These are phyloP conservation scores for Periconia sp. DNA, from an alignment of 2,329 filamentous ascomycete genomes.

Conservation along the genomic window DNA sequence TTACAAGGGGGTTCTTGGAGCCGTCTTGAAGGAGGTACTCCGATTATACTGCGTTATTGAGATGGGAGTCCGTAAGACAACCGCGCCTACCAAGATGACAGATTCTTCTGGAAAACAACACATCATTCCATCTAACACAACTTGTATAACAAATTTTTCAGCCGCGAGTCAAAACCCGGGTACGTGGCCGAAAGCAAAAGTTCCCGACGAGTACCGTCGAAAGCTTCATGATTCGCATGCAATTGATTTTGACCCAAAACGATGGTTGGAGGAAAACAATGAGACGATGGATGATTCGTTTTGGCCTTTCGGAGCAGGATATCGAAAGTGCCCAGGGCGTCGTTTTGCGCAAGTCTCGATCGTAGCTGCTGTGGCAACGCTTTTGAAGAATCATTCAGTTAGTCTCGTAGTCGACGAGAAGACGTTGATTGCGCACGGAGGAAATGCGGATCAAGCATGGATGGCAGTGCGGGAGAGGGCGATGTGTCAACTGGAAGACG, in stretches of 20 bases:
- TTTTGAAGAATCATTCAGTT: constrained; percentile 8
- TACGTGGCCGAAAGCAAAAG: constrained; percentile 1
- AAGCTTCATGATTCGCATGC: constrained; percentile 3
- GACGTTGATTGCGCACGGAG: not conserved
- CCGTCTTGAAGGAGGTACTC: constrained; percentile 13
- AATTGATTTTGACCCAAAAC: constrained; percentile 8
- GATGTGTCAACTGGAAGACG: not conserved
- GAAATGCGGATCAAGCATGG: not conserved
- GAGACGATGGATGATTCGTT: not conserved
- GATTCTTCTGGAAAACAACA: constrained; percentile 1
- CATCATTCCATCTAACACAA: constrained; percentile 3
- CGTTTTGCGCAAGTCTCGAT: constrained; percentile 14
- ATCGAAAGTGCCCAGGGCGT: constrained; percentile 12
- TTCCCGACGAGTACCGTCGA: not conserved
- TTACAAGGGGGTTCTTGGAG: constrained; percentile 10
- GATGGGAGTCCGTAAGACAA: not conserved
- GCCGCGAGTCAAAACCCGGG: constrained; percentile 8
- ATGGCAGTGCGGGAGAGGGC: not conserved
- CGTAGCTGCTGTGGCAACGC: constrained; percentile 6
- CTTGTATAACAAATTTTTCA: constrained; percentile 5
- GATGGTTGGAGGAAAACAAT: not conserved
- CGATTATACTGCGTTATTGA: constrained; percentile 10
- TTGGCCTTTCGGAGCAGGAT: constrained; percentile 8
- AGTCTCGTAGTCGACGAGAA: constrained; percentile 6
- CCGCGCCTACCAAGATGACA: constrained; percentile 1